Evolutionary conservation across 495 filamentous ascomycete genomes (phyloP), one percentile per base, ranked within the genome.

Genomic region (Cudoniella acicularis): DNA sequence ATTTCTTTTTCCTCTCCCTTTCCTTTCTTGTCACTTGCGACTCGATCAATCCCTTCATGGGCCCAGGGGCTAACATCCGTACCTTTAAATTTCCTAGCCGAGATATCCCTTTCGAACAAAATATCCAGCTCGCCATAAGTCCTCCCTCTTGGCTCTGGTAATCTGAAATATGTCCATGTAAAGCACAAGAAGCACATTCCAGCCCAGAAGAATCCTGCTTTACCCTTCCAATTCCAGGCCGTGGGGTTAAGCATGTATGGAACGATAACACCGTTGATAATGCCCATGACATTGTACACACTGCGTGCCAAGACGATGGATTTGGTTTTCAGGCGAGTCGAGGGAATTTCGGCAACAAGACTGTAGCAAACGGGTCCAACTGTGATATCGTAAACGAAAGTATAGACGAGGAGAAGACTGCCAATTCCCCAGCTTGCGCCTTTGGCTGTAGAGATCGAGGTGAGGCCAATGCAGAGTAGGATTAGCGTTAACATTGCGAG

Each of bases 71-170:
- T 79, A 9, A 88, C 85, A 45, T 80, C 65, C 0, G 86, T 87
- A 11, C 64, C 68, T 2, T 75, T 76, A 62, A 91, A 91, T 67
- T 89, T 85, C 53, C 87, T 76, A 8, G 88, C 88, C 55, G 75
- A 79, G 20, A 88, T 72, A 1, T 74, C 67, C 43, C 78, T 71
- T 71, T 89, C 80, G 66, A 90, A 91, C 24, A 91, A 75, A 24
- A 87, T 54, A 65, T 91, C 87, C 54, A 91, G 67, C 68, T 91
- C 88, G 4, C 85, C 87, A 64, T 87, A 90, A 0, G 86, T 83
- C 26, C 86, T 79, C 8, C 86, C 87, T 2, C 74, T 73, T 0
- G 88, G 87, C 61, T 91, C 88, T 0, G 87, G 88, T 0, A 91
- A 79, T 16, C 87, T 82, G 77, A 90, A 77, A 54, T 64, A 79